Base-by-base conservation (phyloP, 1,284 basidiomycete genomes). In the Takashimella koratensis region DNA sequence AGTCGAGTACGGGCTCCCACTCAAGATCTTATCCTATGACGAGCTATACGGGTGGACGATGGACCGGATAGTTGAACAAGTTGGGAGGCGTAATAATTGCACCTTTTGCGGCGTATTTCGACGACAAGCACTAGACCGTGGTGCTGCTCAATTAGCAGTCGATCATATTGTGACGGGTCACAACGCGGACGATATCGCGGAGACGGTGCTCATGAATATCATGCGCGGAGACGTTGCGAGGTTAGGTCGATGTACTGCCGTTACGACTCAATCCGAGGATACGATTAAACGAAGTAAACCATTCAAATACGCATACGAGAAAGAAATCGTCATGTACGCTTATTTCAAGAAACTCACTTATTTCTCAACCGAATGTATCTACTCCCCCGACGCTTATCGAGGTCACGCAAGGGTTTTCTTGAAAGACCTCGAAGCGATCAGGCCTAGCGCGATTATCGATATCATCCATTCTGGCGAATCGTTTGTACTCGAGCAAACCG, bases 21-120 rank as follows among this genome's bases (percentile, higher is more conserved):
- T 99, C 47, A 97, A 95, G 78, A 96, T 98, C 56, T 80, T 98
- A 12, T 90, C 90, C 0, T 99, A 99, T 66, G 85, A 90, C 56
- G 94, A 98, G 65, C 82, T 98, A 4, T 99, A 98, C 64, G 95
- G 95, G 12, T 98, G 96, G 96, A 98, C 95, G 1, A 99, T 99
- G 95, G 95, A 99, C 70, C 82, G 85, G 19, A 92, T 99, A 52
- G 96, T 99, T 30, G 83, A 86, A 22, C 86, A 93, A 68, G 85
- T 98, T 22, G 95, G 95, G n/a, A 85, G 85, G 76, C 95, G 94
- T 80, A 97, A 97, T 68, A 99, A 98, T 68, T 99, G 95, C 75
- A 99, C 95, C 0, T 99, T 98, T 74, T 99, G 95, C 71, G 95
- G 95, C 22, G 95, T 99, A 2, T 99, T 99, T 70, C 81, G 95